Evolutionary conservation across 2,329 filamentous ascomycete species (phyloP).

Genomic region (Fusarium sp.): DNA sequence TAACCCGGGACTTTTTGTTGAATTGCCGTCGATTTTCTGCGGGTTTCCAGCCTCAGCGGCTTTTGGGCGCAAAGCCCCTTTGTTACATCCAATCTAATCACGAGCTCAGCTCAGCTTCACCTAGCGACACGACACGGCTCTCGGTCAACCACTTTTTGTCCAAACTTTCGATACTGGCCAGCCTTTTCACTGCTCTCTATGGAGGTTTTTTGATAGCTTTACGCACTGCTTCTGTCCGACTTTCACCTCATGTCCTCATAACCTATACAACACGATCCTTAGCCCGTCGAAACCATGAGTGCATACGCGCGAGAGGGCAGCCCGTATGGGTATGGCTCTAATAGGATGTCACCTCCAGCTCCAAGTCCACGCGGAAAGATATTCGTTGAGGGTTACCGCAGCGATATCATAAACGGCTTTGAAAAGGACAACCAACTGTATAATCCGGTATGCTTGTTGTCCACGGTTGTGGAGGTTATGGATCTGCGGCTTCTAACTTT

Average conservation of each 20-base stretch:
- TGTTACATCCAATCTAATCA: constrained; percentile 31
- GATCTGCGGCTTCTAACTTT: constrained; percentile 22
- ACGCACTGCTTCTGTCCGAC: constrained; percentile 4
- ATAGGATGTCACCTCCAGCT: constrained; percentile 49
- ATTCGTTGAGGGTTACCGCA: constrained; percentile 69
- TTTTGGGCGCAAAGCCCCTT: constrained; percentile 31
- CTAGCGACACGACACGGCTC: constrained; percentile 9
- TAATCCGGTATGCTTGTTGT: constrained; percentile 65
- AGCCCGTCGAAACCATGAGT: constrained; percentile 52
- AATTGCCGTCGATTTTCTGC: constrained; percentile 17
- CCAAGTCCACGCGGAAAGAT: constrained; percentile 59
- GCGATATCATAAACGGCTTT: constrained; percentile 65
- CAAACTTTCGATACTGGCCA: constrained; percentile 24
- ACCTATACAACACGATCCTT: constrained; percentile 31
- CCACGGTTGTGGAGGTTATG: neutral
- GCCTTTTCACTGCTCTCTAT: constrained; percentile 31
- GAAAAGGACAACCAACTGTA: constrained; percentile 65
- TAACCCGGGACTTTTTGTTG: constrained; percentile 4
- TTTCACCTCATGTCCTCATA: constrained; percentile 40
- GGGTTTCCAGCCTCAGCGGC: constrained; percentile 9
- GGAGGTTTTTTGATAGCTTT: constrained; percentile 30
- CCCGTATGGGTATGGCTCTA: constrained; percentile 52
- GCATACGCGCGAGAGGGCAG: constrained; percentile 51
- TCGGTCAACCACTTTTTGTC: constrained; percentile 22
- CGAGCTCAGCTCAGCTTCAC: constrained; percentile 9